Evolutionary conservation across 371 early-diverging fungal species (phyloP).

Genomic region (Saksenaea vasiformis): DNA sequence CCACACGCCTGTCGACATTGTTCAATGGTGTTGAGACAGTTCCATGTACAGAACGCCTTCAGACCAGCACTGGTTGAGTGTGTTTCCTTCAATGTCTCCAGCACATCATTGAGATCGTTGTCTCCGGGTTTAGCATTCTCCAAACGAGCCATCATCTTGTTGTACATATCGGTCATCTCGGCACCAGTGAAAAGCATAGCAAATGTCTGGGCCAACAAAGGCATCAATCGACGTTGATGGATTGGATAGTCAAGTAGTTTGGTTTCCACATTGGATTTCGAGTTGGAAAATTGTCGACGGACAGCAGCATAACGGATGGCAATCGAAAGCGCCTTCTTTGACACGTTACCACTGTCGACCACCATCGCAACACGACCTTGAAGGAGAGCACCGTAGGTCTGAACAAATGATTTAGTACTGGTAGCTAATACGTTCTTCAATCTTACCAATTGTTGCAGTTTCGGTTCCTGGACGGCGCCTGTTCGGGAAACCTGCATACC

Average conservation of each 20-base stretch:
- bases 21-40: slow-evolving; percentile 83
- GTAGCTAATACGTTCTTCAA: not conserved
- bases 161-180: slow-evolving; percentile 80
- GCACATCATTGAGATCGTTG: slow-evolving; percentile 63
- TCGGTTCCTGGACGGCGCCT: slow-evolving; percentile 73
- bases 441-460: slow-evolving; percentile 46
- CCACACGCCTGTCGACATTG: slow-evolving; percentile 90
- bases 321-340: slow-evolving; percentile 90
- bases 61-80: slow-evolving; percentile 92
- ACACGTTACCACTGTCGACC: slow-evolving; percentile 82
- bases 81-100: slow-evolving; percentile 85
- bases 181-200: slow-evolving; percentile 91
- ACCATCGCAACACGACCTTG: slow-evolving; percentile 92
- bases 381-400: slow-evolving; percentile 90
- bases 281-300: slow-evolving; percentile 81
- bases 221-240: slow-evolving; percentile 91
- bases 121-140: slow-evolving; percentile 69
- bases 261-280: slow-evolving; percentile 67
- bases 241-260: slow-evolving; percentile 91
- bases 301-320: slow-evolving; percentile 91
- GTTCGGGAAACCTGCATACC: slow-evolving; percentile 62
- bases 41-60: slow-evolving; percentile 96
- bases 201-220: slow-evolving; percentile 86
- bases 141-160: slow-evolving; percentile 73
- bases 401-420: slow-evolving; percentile 26